Evolutionary conservation across 495 filamentous ascomycete species (phyloP).

Genomic region (Penicillium lividum): DNA sequence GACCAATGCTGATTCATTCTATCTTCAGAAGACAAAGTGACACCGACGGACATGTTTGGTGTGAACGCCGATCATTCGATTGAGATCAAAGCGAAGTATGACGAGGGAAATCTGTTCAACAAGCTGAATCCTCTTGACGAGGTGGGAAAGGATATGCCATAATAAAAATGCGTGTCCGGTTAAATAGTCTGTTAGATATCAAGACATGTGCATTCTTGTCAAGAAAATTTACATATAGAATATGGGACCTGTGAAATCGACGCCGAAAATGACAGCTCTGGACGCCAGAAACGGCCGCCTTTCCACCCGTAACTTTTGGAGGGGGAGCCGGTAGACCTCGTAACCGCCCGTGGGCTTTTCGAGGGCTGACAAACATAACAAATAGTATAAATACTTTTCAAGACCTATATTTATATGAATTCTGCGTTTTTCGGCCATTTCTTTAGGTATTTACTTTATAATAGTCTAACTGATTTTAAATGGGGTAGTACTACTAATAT

Average conservation of each 20-base stretch:
- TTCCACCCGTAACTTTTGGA: conserved; percentile 7
- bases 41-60: background rate
- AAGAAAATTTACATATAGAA: conserved; percentile 7
- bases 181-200: too few relatives aligned
- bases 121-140: background rate
- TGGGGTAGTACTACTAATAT: too few relatives aligned
- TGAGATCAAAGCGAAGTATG: background rate
- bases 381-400: too few relatives aligned
- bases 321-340: background rate
- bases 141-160: too few relatives aligned
- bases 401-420: too few relatives aligned
- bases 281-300: conserved; percentile 10
- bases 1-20: background rate
- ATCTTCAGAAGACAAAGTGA: background rate
- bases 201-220: too few relatives aligned
- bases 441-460: too few relatives aligned
- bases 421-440: too few relatives aligned
- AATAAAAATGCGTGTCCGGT: too few relatives aligned
- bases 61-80: background rate
- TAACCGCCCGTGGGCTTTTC: conserved; percentile 8
- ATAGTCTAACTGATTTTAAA: too few relatives aligned
- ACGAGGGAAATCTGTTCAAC: background rate
- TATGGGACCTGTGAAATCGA: conserved; percentile 9
- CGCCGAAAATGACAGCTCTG: conserved; percentile 7
- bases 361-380: too few relatives aligned